A percentile compares a stretch with the other conserved stretches of the same genome.
phyloP scores from a whole-genome alignment of 2,329 filamentous ascomycete species.

The Blastomyces gilchristii region DNA sequence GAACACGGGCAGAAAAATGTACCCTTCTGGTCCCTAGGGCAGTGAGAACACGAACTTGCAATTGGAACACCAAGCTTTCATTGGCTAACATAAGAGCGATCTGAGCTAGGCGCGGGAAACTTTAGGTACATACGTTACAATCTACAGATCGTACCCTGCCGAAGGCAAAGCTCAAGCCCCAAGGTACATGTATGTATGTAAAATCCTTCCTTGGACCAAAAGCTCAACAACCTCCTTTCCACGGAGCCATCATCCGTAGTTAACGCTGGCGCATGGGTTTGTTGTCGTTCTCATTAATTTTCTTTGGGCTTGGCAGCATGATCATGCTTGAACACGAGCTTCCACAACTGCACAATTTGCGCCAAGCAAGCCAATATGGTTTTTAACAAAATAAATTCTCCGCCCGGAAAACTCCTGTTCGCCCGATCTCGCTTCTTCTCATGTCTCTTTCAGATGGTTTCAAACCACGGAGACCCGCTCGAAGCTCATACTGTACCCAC shows the following conservation, averaged over 20 bases:
- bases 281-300: neutral
- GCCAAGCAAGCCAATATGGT: neutral
- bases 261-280: neutral
- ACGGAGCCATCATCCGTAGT: too few species aligned
- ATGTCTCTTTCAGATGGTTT: neutral
- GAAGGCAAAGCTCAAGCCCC: neutral
- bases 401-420: neutral
- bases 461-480: neutral
- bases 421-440: neutral
- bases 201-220: neutral
- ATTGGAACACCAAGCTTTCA: neutral
- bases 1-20: neutral
- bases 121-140: neutral
- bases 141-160: neutral
- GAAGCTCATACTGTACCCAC: neutral
- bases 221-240: neutral
- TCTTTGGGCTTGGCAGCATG: neutral
- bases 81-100: neutral
- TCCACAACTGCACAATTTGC: neutral
- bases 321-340: neutral
- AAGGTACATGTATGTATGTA: neutral
- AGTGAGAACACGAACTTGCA: neutral
- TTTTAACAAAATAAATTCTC: neutral
- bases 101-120: neutral
- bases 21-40: neutral